These are phyloP conservation scores for Bigelowiella natans DNA, from an alignment of 78 protist genomes.

Conservation along the genomic window DNA sequence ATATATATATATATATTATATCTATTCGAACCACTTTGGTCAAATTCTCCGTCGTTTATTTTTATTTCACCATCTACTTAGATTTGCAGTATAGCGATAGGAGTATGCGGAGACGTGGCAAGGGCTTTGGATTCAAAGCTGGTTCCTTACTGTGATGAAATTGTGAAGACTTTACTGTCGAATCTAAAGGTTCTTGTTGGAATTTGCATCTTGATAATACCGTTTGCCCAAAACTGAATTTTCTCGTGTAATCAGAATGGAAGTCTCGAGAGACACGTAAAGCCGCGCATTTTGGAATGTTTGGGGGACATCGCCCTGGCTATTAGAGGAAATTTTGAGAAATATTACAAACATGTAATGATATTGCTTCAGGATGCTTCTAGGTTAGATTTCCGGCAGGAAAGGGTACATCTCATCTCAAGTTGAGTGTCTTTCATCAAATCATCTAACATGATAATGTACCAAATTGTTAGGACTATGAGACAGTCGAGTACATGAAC, in stretches of 20 bases:
- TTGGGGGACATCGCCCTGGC: conserved; percentile 81
- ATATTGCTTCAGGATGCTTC: conserved; percentile 37
- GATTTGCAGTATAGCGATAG: conserved; percentile 46
- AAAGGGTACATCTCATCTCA: not conserved
- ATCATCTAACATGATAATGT: not conserved
- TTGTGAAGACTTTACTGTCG: conserved; percentile 39
- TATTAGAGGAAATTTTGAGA: conserved; percentile 45
- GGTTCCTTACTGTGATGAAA: conserved; percentile 18
- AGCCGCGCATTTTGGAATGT: conserved; percentile 55
- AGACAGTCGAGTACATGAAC: conserved; percentile 49
- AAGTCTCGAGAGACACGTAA: conserved; percentile 40
- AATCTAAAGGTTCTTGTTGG: not conserved
- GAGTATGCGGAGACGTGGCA: conserved; percentile 65
- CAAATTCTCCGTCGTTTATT: not conserved
- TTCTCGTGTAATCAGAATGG: not conserved
- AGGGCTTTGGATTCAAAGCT: conserved; percentile 51
- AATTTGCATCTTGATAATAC: not conserved
- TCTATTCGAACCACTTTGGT: no score
- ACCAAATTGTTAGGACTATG: conserved; percentile 7
- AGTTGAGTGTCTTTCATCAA: not conserved
- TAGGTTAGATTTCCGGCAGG: not conserved
- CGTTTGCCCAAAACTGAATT: not conserved
- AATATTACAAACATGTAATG: conserved; percentile 41
- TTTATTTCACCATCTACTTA: no score
- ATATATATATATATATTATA: conserved; percentile 13